Percentiles rank a stretch among this genome's conserved stretches.
phyloP scores from a whole-genome alignment of 2,329 filamentous ascomycete species.

The Ophiostoma ulmi region DNA sequence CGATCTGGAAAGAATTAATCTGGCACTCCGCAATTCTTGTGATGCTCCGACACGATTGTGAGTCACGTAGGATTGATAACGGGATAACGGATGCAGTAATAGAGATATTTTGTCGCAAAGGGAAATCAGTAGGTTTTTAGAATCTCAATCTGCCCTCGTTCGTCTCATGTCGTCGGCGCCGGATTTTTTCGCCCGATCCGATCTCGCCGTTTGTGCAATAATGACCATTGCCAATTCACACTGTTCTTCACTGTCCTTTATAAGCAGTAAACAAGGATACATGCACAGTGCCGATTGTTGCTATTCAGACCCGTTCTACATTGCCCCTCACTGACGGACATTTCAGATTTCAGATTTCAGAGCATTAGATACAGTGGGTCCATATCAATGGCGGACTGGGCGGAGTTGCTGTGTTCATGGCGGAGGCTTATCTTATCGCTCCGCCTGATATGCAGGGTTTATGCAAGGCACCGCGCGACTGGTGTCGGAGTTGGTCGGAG shows the following conservation, averaged over 20 bases:
- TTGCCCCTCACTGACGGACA: background rate
- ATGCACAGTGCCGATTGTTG: background rate
- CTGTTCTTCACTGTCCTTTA: background rate
- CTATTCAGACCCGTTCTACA: slow-evolving; percentile 1
- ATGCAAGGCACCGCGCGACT: background rate
- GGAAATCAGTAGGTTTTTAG: background rate
- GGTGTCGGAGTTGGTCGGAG: slow-evolving; percentile 19
- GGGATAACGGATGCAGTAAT: background rate
- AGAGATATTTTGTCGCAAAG: background rate
- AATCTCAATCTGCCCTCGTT: background rate
- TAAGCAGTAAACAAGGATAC: too few relatives aligned
- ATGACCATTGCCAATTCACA: slow-evolving; percentile 15
- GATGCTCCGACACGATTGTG: slow-evolving; percentile 10
- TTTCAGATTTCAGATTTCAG: background rate
- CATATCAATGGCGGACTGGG: background rate
- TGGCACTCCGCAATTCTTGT: background rate
- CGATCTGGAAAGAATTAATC: background rate
- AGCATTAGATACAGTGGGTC: background rate
- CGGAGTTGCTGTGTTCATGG: background rate
- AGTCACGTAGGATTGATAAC: background rate
- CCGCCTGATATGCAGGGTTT: slow-evolving; percentile 5
- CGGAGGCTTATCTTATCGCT: slow-evolving; percentile 6
- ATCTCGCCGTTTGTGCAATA: slow-evolving; percentile 8
- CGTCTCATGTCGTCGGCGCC: background rate
- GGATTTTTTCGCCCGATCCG: slow-evolving; percentile 14